A percentile compares a stretch with the other conserved stretches of the same genome.
Conservation (phyloP, 2,329 filamentous ascomycete species). For the Akanthomyces dipterigenus region DNA sequence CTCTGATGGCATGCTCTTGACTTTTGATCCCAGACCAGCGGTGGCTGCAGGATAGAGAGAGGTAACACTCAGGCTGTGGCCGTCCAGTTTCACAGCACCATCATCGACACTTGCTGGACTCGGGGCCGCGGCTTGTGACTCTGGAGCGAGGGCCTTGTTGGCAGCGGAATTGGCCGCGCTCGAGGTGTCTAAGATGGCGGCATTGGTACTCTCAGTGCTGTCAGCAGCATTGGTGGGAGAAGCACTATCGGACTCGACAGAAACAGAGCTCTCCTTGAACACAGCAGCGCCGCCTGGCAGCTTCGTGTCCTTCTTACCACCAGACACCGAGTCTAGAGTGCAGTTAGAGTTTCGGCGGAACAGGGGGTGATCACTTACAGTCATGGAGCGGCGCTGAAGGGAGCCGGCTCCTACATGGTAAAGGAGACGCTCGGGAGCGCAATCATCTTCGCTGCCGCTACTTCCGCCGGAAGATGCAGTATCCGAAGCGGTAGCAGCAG, state of each 20-base stretch:
- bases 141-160: background rate
- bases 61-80: background rate
- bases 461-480: background rate
- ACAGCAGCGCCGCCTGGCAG: background rate
- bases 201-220: background rate
- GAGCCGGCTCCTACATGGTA: constrained; percentile 14
- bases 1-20: background rate
- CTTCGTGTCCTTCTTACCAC: background rate
- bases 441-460: background rate
- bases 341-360: constrained; percentile 22
- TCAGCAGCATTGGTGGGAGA: background rate
- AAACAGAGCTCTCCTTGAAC: background rate
- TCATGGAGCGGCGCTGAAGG: constrained; percentile 10
- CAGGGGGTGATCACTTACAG: constrained; percentile 21
- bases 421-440: constrained; percentile 13
- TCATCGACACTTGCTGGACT: background rate
- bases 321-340: constrained; percentile 17
- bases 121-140: background rate
- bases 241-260: background rate
- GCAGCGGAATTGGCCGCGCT: background rate
- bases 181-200: background rate
- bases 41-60: background rate
- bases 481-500: background rate
- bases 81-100: background rate
- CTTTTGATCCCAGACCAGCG: background rate